phyloP scores from a whole-genome alignment of 2,329 filamentous ascomycete species.

The Pyrenophora graminea region DNA sequence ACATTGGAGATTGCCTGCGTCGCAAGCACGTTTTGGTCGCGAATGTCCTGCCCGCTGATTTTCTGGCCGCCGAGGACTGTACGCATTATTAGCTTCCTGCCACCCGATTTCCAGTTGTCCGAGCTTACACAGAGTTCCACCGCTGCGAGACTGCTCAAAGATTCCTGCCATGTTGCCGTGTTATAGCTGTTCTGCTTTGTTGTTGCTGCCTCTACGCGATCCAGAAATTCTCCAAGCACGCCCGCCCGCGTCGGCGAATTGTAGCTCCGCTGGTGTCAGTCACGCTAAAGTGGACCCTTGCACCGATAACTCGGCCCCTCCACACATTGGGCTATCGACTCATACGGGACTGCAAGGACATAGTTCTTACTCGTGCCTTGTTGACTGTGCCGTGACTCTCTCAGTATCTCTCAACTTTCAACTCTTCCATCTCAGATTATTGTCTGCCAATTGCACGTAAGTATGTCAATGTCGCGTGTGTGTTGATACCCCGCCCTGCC shows the following conservation, averaged over 20 bases:
- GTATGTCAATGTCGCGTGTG: constrained; percentile 5
- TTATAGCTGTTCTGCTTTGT: constrained; percentile 35
- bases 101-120: not conserved
- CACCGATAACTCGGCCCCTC: constrained; percentile 33
- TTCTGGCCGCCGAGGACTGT: constrained; percentile 91
- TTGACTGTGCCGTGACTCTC: constrained; percentile 12
- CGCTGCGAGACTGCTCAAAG: constrained; percentile 91
- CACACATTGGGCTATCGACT: constrained; percentile 30
- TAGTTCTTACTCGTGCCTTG: constrained; percentile 9
- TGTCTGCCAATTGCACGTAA: constrained; percentile 6
- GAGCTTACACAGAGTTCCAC: constrained; percentile 79
- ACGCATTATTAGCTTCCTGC: constrained; percentile 25
- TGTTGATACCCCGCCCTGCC: constrained; percentile 37
- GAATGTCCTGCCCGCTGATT: constrained; percentile 94
- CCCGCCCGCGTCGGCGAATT: constrained; percentile 28
- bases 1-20: constrained; percentile 98
- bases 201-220: constrained; percentile 36
- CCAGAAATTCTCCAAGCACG: constrained; percentile 34
- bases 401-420: not conserved
- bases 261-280: constrained; percentile 23
- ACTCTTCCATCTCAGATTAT: not conserved
- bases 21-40: constrained; percentile 95
- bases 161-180: constrained; percentile 78
- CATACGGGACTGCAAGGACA: constrained; percentile 32
- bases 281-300: constrained; percentile 26